Base-by-base conservation (phyloP, 768 basidiomycete genomes). In the Gautieria morchelliformis region DNA sequence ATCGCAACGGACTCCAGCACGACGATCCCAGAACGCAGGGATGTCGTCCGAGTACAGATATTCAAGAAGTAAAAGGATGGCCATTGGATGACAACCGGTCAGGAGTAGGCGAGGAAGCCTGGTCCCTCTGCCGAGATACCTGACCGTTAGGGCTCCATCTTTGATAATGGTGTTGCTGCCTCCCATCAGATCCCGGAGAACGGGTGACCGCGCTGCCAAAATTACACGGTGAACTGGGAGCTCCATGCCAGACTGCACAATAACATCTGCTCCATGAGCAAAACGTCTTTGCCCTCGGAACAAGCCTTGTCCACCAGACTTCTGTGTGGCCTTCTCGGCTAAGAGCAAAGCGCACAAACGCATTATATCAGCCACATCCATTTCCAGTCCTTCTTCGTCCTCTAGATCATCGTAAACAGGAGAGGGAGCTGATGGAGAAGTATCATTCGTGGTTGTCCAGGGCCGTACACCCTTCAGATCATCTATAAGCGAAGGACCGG, bases 21-120 rank as follows among this genome's bases (percentile, higher is more conserved):
- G 81, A 12, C 76, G 74, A 66, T 98, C 93, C 90, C 93, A 94
- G 14, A 93, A 68, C 0, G 90, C 83, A 11, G 90, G 73, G 1
- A 94, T 69, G 41, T 84, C 79, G 67, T 99, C 95, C 1, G 88
- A 79, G 69, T 97, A 97, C n/a, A 97, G 69, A 64, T 93, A 97
- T 22, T 83, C 78, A 19, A 96, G 68, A 19, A 97, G 72, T 20
- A 95, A 76, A 15, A 96, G 78, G 15, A 86, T 69, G 0, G 90
- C 72, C 7, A 94, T 70, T 0, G 85, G 76, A 46, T 83, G 79
- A 59, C 80, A 81, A 1, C 81, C 81, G 0, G 72, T 65, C 45
- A 95, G 63, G 17, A 66, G 66, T 1, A 87, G 66, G 12, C 69
- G 67, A 47, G 65, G 63, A 35, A 42, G 20, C 20, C 19, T n/a